phyloP scores from a whole-genome alignment of 2,329 filamentous ascomycete species.

The Fusarium camptoceras region DNA sequence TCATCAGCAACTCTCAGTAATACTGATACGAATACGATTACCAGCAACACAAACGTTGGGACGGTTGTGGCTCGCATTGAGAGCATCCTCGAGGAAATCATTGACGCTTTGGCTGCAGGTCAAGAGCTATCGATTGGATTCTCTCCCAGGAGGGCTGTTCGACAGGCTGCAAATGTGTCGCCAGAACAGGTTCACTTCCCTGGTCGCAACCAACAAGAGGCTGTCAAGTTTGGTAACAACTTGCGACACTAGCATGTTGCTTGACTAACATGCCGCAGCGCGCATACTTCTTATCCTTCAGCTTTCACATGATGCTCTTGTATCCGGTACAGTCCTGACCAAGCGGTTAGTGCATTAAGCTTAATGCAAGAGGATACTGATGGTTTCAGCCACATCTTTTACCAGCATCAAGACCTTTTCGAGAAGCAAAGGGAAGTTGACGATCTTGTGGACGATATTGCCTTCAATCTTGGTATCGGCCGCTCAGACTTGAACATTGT shows the following conservation, averaged over 20 bases:
- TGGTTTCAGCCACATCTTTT: slow-evolving; percentile 78
- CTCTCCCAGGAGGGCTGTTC: slow-evolving; percentile 34
- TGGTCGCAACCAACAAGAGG: slow-evolving; percentile 60
- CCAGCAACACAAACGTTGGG: slow-evolving; percentile 31
- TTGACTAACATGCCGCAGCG: slow-evolving; percentile 53
- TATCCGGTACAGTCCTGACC: slow-evolving; percentile 66
- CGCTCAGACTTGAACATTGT: slow-evolving; percentile 79
- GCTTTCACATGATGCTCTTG: slow-evolving; percentile 68
- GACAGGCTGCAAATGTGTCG: slow-evolving; percentile 12
- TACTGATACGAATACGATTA: slow-evolving; percentile 44
- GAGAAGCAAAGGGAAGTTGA: slow-evolving; percentile 76
- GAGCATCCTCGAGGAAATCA: slow-evolving; percentile 47
- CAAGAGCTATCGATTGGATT: slow-evolving; percentile 48
- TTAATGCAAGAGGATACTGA: not conserved
- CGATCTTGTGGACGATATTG: slow-evolving; percentile 78
- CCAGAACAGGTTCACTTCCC: slow-evolving; percentile 57
- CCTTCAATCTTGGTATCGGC: slow-evolving; percentile 73
- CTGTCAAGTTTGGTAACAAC: slow-evolving; percentile 62
- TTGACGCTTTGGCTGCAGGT: slow-evolving; percentile 44
- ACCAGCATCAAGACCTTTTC: slow-evolving; percentile 80
- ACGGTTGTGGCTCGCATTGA: slow-evolving; percentile 53
- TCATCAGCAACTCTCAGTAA: slow-evolving; percentile 1
- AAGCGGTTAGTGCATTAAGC: slow-evolving; percentile 64
- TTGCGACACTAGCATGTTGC: not conserved
- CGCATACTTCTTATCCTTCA: slow-evolving; percentile 69